A percentile compares a stretch with the other conserved stretches of the same genome.
Conservation (phyloP, 305 asterid species). For the Solanum hybrid region DNA sequence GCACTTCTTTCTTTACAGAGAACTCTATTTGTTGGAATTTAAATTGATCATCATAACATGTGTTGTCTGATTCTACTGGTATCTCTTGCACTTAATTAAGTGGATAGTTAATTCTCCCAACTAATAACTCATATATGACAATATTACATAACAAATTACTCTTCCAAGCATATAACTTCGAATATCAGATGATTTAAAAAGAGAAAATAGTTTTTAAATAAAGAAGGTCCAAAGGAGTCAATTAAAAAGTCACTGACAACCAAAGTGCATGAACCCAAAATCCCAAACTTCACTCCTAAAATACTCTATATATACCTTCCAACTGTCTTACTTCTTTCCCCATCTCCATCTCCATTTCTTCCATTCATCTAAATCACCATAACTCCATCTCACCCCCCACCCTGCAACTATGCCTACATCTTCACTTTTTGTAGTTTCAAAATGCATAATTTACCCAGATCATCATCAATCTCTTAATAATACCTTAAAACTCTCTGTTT, state of each 20-base stretch:
- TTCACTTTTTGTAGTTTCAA: constrained; percentile 55
- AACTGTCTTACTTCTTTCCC: not conserved
- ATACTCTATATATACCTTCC: constrained; percentile 11
- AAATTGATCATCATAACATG: not conserved
- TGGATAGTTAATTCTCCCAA: not conserved
- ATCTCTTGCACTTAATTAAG: not conserved
- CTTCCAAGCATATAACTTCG: not conserved
- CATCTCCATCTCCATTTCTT: not conserved
- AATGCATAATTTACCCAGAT: constrained; percentile 49
- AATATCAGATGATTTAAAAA: not conserved
- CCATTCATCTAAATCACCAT: not conserved
- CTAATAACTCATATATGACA: not conserved
- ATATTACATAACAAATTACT: not conserved
- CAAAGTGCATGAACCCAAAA: constrained; percentile 22
- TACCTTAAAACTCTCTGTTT: constrained; percentile 75
- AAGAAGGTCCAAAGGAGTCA: not conserved
- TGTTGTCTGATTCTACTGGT: not conserved
- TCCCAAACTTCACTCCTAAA: not conserved
- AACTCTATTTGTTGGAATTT: not conserved
- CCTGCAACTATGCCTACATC: constrained; percentile 60
- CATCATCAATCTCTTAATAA: constrained; percentile 23
- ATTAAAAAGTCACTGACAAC: constrained; percentile 8
- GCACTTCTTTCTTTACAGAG: not conserved
- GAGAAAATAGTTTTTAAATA: not conserved
- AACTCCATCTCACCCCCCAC: not conserved